These are phyloP conservation scores for Schwanniomyces yamadae DNA, from an alignment of 805 yeast genomes.

Conservation along the genomic window DNA sequence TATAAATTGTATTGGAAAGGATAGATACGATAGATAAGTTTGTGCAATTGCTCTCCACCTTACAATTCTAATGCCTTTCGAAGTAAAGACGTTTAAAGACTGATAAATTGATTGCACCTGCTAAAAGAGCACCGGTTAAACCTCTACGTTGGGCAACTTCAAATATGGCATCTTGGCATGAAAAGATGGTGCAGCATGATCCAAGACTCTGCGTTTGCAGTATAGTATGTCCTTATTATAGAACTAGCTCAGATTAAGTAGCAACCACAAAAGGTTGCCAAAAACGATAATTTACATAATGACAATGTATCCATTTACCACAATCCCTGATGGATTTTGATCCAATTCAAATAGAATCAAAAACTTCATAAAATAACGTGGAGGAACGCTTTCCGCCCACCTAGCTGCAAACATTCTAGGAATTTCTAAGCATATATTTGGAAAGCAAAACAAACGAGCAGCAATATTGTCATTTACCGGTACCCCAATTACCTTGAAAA, in stretches of 20 bases:
- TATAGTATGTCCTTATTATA: too few species aligned
- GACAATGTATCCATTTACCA: too few species aligned
- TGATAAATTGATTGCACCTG: not conserved
- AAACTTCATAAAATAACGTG: too few species aligned
- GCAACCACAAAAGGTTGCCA: too few species aligned
- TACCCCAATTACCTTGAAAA: not conserved
- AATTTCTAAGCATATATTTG: not conserved
- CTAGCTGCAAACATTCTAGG: conserved; percentile 1
- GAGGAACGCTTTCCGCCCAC: not conserved
- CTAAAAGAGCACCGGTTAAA: not conserved
- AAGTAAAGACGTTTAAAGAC: not conserved
- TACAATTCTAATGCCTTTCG: not conserved
- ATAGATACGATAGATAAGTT: not conserved
- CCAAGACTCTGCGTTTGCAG: not conserved
- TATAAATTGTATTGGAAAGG: not conserved
- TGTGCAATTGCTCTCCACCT: not conserved
- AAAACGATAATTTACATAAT: too few species aligned
- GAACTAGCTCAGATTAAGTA: too few species aligned
- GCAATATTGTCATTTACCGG: conserved; percentile 1
- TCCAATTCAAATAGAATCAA: too few species aligned
- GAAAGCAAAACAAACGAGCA: conserved; percentile 1
- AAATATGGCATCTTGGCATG: not conserved
- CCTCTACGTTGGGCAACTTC: not conserved
- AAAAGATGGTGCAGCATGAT: not conserved
- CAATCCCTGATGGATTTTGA: too few species aligned